Base-by-base conservation (phyloP, 768 basidiomycete species). In the Phlegmacium glaucopus region DNA sequence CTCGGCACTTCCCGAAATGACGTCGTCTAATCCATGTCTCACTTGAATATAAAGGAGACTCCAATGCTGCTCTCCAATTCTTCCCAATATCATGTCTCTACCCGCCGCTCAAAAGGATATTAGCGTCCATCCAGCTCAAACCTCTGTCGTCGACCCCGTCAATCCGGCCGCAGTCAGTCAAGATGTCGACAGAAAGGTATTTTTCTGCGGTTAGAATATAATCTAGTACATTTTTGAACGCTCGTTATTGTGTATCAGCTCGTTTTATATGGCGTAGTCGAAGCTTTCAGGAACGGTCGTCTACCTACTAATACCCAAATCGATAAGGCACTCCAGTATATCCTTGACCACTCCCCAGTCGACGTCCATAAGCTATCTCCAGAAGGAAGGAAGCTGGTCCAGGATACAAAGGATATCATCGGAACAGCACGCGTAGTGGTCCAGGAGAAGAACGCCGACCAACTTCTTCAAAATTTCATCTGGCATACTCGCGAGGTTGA, bases 401-500 rank as follows among this genome's bases (percentile, higher is more conserved):
- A 80, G 44, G 93, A 96, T 60, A 64, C 76, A n/a, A 78, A 81
- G 37, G 82, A 90, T 40, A 89, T 96, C 60, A 75, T 95, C 57
- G 78, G 81, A 54, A 93, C 90, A 4, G 72, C 79, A 0, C 77
- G 84, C 10, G 56, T 77, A 34, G 83, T 93, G 48, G 82, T 94
- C n/a, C 59, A 72, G 41, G 76, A 87, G 57, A 96, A 95, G 79
- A 96, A 96, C 55, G 69, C 74, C 17, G 94, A 95, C 56, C 93
- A 97, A 69, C 77, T 97, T 34, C 76, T 96, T 64, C 95, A 97
- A 67, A 85, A 89, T 58, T 94, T 95, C 55, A 66, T 94, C 34
- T 94, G 87, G 87, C 79, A 84, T 50, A 90, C 89, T 1, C 71
- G 78, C 28, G 77, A 78, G 30, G 69, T 84, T 15, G 73, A 72